phyloP scores from a whole-genome alignment of 2,329 filamentous ascomycete genomes.

The Aspergillus phoenicis region DNA sequence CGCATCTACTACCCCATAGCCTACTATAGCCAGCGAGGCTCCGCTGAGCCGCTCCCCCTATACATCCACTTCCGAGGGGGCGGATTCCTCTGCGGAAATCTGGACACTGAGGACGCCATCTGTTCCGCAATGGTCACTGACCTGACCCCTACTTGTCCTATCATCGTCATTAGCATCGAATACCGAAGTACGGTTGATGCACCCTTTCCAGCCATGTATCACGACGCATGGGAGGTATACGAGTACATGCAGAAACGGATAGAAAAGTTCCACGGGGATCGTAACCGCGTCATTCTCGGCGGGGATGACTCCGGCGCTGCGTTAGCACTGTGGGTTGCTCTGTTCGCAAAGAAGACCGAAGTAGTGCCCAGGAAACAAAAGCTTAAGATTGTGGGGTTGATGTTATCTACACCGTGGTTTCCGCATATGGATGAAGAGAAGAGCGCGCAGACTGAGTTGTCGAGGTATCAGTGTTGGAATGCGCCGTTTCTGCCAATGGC shows the following conservation, averaged over 20 bases:
- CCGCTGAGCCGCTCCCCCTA: constrained; percentile 44
- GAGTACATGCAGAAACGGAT: constrained; percentile 56
- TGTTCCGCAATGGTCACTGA: constrained; percentile 53
- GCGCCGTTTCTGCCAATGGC: constrained; percentile 55
- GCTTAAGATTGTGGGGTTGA: constrained; percentile 55
- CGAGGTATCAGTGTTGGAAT: constrained; percentile 50
- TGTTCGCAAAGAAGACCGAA: constrained; percentile 45
- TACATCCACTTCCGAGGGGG: constrained; percentile 60
- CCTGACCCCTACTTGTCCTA: constrained; percentile 19
- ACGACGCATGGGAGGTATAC: constrained; percentile 58
- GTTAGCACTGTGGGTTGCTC: constrained; percentile 47
- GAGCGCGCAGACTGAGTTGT: constrained; percentile 38
- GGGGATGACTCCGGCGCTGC: constrained; percentile 54
- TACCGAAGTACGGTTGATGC: constrained; percentile 62
- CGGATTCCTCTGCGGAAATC: constrained; percentile 59
- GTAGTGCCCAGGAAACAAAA: constrained; percentile 24
- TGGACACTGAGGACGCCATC: constrained; percentile 56
- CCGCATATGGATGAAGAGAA: constrained; percentile 40
- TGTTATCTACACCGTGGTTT: constrained; percentile 38
- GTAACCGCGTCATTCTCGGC: constrained; percentile 47
- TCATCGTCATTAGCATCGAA: constrained; percentile 58
- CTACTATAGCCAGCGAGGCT: no score
- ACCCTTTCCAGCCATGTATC: constrained; percentile 55
- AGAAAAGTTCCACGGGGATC: constrained; percentile 39
- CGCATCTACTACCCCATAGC: background rate